Conservation (phyloP, 768 basidiomycete genomes). For the Lactarius vividus region DNA sequence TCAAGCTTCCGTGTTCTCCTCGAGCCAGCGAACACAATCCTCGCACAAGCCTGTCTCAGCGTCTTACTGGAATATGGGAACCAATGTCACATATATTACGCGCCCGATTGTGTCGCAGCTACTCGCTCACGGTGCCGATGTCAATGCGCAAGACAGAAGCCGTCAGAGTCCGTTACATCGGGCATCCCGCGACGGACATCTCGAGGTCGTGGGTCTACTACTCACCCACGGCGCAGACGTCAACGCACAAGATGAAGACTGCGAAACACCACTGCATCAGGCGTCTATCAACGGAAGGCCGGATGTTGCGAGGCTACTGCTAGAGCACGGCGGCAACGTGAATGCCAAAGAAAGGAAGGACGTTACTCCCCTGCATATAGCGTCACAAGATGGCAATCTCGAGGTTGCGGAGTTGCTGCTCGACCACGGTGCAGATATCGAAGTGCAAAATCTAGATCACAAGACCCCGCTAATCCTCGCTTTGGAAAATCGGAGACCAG, state of each 20-base stretch:
- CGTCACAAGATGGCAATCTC: background rate
- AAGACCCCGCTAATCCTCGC: background rate
- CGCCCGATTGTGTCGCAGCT: too few species aligned
- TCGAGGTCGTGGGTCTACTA: background rate
- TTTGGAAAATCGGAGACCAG: background rate
- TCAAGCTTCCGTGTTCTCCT: too few species aligned
- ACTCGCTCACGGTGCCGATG: too few species aligned
- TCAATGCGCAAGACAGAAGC: too few species aligned
- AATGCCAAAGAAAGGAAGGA: background rate
- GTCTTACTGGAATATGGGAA: too few species aligned
- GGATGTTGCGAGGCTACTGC: background rate
- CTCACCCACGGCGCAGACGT: background rate
- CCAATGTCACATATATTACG: too few species aligned
- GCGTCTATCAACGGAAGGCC: background rate
- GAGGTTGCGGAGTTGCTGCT: background rate
- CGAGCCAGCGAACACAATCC: too few species aligned
- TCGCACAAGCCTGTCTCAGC: too few species aligned
- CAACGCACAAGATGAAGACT: background rate
- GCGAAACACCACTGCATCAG: background rate
- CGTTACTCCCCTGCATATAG: background rate
- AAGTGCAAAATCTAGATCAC: background rate
- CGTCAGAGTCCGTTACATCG: background rate
- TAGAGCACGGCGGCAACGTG: background rate
- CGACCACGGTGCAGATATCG: conserved; percentile 1
- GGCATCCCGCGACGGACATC: conserved; percentile 1